phyloP scores from a whole-genome alignment of 2,329 filamentous ascomycete species.

The Ceratocystis eucalypticola region DNA sequence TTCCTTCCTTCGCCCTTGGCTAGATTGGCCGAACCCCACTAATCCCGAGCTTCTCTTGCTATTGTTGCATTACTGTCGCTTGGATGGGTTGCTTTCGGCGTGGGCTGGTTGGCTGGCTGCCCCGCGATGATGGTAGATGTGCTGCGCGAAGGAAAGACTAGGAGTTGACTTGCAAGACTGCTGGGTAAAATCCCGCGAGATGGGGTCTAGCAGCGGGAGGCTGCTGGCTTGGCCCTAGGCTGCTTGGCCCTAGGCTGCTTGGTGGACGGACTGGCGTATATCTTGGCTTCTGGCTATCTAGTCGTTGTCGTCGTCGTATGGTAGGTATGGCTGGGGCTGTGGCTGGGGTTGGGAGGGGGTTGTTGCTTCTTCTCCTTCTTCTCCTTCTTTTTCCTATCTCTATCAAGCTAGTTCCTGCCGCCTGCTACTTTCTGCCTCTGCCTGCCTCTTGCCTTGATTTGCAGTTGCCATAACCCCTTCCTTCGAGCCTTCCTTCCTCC shows the following conservation, averaged over 20 bases:
- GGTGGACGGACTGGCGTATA: neutral
- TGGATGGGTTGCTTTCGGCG: neutral
- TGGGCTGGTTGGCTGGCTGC: too few relatives aligned
- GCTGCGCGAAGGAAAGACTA: too few relatives aligned
- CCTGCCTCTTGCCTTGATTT: neutral
- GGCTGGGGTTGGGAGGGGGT: neutral
- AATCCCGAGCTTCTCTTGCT: neutral
- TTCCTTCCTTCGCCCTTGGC: neutral
- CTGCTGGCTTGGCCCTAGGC: neutral
- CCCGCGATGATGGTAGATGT: too few relatives aligned
- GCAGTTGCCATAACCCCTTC: neutral
- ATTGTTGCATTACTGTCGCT: neutral
- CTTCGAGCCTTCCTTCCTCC: neutral
- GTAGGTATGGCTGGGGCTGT: too few relatives aligned
- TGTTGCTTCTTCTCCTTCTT: neutral
- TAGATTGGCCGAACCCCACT: constrained; percentile 6
- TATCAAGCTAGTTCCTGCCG: neutral
- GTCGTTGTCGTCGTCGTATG: too few relatives aligned
- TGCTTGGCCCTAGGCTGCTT: neutral
- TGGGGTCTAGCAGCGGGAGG: neutral
- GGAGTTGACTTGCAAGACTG: too few relatives aligned
- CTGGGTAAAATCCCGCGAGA: too few relatives aligned
- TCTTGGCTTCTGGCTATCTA: too few relatives aligned
- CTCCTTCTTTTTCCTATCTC: neutral
- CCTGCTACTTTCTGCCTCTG: neutral